A percentile compares a stretch with the other conserved stretches of the same genome.
phyloP scores from a whole-genome alignment of 2,329 filamentous ascomycete genomes.

The Colletotrichum godetiae region DNA sequence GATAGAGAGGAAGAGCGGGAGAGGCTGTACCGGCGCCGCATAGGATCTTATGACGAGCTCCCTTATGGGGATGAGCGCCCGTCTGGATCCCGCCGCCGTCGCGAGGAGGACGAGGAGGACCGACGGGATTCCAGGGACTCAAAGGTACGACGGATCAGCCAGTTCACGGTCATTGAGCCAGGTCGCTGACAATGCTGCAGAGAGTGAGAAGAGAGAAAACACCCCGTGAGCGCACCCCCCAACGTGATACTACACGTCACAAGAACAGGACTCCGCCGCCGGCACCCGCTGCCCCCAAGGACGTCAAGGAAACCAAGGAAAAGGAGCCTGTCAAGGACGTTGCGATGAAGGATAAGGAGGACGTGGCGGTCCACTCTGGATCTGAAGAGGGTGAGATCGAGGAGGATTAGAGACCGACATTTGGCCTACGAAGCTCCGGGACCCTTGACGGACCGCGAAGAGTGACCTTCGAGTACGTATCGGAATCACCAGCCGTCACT shows the following conservation, averaged over 20 bases:
- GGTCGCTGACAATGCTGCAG: conserved; percentile 52
- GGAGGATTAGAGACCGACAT: conserved; percentile 66
- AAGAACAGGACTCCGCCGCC: conserved; percentile 67
- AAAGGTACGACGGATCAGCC: conserved; percentile 62
- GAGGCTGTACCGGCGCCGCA: conserved; percentile 84
- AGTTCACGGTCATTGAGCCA: background rate
- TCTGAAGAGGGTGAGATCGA: conserved; percentile 99
- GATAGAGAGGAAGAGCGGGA: conserved; percentile 93
- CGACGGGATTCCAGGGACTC: conserved; percentile 73
- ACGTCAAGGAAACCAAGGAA: conserved; percentile 35
- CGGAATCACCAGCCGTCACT: conserved; percentile 40
- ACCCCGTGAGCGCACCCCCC: conserved; percentile 71
- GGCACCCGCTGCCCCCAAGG: conserved; percentile 39
- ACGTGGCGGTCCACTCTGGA: conserved; percentile 78
- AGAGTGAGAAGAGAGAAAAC: conserved; percentile 68
- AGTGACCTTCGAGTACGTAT: conserved; percentile 47
- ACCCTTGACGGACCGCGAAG: background rate
- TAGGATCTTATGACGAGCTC: conserved; percentile 85
- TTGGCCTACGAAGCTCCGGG: background rate
- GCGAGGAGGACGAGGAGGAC: conserved; percentile 82
- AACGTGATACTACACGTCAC: conserved; percentile 62
- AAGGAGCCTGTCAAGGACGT: conserved; percentile 41
- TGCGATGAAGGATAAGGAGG: conserved; percentile 62
- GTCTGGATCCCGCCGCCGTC: conserved; percentile 76
- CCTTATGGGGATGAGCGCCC: conserved; percentile 86